Conservation (phyloP, 768 basidiomycete species). For the Suillus sp. region DNA sequence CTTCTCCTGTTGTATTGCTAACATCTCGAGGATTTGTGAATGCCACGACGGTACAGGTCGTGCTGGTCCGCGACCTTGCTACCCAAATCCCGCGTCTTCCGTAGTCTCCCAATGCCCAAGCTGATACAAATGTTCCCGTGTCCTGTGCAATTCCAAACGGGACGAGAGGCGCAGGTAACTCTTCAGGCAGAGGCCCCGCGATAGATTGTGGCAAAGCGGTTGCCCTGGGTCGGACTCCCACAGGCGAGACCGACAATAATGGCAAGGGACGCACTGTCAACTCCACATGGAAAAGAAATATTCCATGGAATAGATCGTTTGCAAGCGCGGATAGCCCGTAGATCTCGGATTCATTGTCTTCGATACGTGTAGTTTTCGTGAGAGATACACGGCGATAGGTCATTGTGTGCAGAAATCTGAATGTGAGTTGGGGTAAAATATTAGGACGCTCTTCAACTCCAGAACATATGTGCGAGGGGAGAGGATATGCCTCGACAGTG, state of each 20-base stretch:
- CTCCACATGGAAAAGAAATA: conserved; percentile 50
- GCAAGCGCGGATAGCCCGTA: conserved; percentile 44
- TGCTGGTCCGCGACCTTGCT: conserved; percentile 20
- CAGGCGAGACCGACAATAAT: conserved; percentile 42
- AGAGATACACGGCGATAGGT: conserved; percentile 44
- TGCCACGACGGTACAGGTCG: conserved; percentile 24
- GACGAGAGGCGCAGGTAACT: not conserved
- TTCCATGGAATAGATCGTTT: conserved; percentile 45
- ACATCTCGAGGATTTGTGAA: conserved; percentile 22
- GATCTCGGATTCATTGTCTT: conserved; percentile 38
- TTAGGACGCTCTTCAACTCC: conserved; percentile 14
- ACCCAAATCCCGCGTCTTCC: conserved; percentile 31
- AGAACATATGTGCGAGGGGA: conserved; percentile 20
- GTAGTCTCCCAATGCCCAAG: conserved; percentile 22
- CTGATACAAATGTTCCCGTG: conserved; percentile 17
- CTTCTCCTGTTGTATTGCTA: not conserved
- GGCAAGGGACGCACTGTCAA: conserved; percentile 31
- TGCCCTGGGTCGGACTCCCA: conserved; percentile 47
- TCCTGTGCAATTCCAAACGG: not conserved
- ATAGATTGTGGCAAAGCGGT: conserved; percentile 12
- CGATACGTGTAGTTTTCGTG: conserved; percentile 39
- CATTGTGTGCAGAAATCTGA: conserved; percentile 27
- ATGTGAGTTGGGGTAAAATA: conserved; percentile 22
- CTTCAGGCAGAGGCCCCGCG: not conserved
- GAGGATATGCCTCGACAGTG: conserved; percentile 46